These are phyloP conservation scores for Monosporozyma solicola DNA, from an alignment of 805 yeast genomes.

Conservation along the genomic window DNA sequence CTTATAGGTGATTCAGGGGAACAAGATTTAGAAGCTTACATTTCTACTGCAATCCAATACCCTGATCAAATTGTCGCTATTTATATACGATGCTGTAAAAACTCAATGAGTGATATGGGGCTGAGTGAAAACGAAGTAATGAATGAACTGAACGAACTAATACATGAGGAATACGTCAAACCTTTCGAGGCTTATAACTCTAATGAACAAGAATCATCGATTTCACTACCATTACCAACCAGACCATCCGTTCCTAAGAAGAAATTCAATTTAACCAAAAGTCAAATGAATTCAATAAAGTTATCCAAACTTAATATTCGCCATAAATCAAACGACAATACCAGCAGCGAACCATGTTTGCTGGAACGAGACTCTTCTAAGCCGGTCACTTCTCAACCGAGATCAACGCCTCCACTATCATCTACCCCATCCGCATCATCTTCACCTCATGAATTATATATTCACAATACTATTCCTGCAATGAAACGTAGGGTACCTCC, in stretches of 20 bases:
- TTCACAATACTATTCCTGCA: neutral
- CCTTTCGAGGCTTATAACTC: neutral
- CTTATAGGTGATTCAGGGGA: conserved; percentile 95
- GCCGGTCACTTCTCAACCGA: neutral
- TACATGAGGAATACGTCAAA: conserved; percentile 7
- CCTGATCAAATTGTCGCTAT: conserved; percentile 66
- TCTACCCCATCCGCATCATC: neutral
- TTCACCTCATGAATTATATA: neutral
- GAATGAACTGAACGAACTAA: conserved; percentile 25
- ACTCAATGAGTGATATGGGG: conserved; percentile 53
- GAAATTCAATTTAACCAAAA: conserved; percentile 15
- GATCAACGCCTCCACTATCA: neutral
- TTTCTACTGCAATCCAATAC: conserved; percentile 49
- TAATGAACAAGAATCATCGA: neutral
- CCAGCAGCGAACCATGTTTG: neutral
- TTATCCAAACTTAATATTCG: neutral
- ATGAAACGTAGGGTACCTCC: conserved; percentile 10
- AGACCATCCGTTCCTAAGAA: conserved; percentile 11
- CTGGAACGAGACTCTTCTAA: neutral
- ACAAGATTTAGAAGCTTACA: conserved; percentile 86
- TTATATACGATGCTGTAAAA: conserved; percentile 68
- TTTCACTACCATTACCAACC: conserved; percentile 15
- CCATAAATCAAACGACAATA: neutral
- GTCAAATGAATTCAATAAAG: conserved; percentile 10
- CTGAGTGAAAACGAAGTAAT: conserved; percentile 22